phyloP scores from a whole-genome alignment of 768 basidiomycete genomes.

The Arthromyces matolae region DNA sequence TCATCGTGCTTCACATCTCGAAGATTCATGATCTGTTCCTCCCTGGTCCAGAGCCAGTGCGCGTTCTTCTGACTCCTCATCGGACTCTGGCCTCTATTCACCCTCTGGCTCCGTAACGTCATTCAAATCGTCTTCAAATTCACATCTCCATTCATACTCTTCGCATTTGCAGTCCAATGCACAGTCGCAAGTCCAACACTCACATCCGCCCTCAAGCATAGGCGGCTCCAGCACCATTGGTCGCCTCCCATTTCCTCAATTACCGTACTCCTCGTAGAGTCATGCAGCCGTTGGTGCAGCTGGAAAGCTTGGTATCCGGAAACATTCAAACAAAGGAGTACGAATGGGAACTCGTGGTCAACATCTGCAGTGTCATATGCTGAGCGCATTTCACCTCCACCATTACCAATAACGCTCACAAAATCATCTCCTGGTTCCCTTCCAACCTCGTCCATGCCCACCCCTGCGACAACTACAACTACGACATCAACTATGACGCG shows the following conservation, averaged over 20 bases:
- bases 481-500: not conserved
- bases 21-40: slow-evolving; percentile 16
- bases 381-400: too few relatives aligned
- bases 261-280: slow-evolving; percentile 14
- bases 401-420: too few relatives aligned
- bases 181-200: too few relatives aligned
- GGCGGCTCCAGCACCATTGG: slow-evolving; percentile 19
- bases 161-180: too few relatives aligned
- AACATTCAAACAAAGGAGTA: slow-evolving; percentile 43
- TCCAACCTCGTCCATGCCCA: not conserved
- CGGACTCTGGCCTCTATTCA: slow-evolving; percentile 24
- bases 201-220: slow-evolving; percentile 18
- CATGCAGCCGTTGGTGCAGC: slow-evolving; percentile 51
- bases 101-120: slow-evolving; percentile 27
- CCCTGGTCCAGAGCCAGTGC: slow-evolving; percentile 20
- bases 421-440: too few relatives aligned
- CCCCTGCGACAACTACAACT: not conserved
- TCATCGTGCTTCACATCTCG: slow-evolving; percentile 14
- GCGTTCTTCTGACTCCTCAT: too few relatives aligned
- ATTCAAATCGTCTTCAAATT: slow-evolving; percentile 27
- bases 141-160: too few relatives aligned
- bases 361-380: too few relatives aligned
- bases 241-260: slow-evolving; percentile 9
- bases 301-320: slow-evolving; percentile 43
- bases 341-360: slow-evolving; percentile 52